A percentile compares a stretch with the other conserved stretches of the same genome.
Conservation (phyloP, 2,329 filamentous ascomycete species). For the Calonectria fujianensis region DNA sequence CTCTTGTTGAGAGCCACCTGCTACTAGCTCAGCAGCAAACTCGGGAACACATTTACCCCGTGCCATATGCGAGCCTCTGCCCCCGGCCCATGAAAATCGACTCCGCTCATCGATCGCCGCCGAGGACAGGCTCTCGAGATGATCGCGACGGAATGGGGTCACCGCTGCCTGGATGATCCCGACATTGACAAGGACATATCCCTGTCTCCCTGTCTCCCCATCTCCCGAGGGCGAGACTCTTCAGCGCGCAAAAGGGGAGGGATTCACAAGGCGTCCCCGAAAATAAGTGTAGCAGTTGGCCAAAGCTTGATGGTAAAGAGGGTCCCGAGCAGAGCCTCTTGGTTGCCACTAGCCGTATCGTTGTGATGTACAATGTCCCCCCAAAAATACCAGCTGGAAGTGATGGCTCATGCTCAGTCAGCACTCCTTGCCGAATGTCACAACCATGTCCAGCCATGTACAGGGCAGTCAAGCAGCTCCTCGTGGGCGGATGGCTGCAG, state of each 20-base stretch:
- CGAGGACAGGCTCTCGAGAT: conserved; percentile 39
- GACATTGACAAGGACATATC: conserved; percentile 16
- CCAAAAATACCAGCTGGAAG: conserved; percentile 15
- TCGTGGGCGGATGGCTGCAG: conserved; percentile 41
- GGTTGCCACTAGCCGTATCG: conserved; percentile 37
- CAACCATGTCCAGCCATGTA: background rate
- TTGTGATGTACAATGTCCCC: conserved; percentile 29
- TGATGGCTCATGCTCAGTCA: conserved; percentile 32
- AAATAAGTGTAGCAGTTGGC: conserved; percentile 3
- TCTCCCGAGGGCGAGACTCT: conserved; percentile 2
- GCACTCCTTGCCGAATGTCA: conserved; percentile 16
- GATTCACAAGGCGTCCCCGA: conserved; percentile 17
- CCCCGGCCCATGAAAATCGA: conserved; percentile 27
- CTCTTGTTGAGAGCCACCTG: background rate
- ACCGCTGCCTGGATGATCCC: conserved; percentile 32
- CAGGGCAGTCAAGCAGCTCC: background rate
- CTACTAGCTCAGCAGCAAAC: background rate
- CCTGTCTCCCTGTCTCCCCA: conserved; percentile 19
- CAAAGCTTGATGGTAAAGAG: conserved; percentile 26
- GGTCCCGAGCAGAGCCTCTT: conserved; percentile 33
- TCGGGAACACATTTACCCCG: conserved; percentile 17
- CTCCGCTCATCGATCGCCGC: conserved; percentile 40
- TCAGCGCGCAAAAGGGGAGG: conserved; percentile 2
- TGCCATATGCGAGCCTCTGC: conserved; percentile 16
- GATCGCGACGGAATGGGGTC: conserved; percentile 37